Evolutionary conservation across 768 basidiomycete genomes (phyloP), one percentile per base, ranked within the genome.

Genomic region (Tylopilus rubrobrunneus): DNA sequence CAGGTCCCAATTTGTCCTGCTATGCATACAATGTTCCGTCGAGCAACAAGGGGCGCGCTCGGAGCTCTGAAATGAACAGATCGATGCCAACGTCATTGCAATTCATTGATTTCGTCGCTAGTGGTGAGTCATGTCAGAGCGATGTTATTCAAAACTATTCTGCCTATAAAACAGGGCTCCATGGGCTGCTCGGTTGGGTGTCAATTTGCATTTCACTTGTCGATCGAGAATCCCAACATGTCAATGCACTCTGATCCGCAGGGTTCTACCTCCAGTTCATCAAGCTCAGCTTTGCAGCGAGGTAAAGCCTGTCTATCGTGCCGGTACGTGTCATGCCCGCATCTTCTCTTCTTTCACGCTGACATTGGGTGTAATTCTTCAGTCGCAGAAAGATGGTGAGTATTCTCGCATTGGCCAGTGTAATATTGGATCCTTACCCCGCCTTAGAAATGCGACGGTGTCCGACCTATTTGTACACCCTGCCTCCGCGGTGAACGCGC

Each of bases 401-500:
- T 48, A 14, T 3, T 10, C 3, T 10, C 29, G 3, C 15, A 3
- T 7, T 21, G 17, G 7, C 5, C 23, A 2, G 15, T 29, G 1
- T 23, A 1, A 14, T 6, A 25, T 17, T 4, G 23, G 33, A 29
- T 29, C 29, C 27, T 39, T 34, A n/a, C 28, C 19, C 14, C 23
- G 7, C 29, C 21, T 9, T 52, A 85, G 86, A 82, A 81, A 74
- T 89, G 87, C 58, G 86, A 89, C 60, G 84, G 85, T 17, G 66
- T 64, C 4, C 80, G 81, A 52, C 86, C 86, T 2, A 71, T 78
- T 10, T 89, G 87, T 64, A 80, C 80, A 1, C 85, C 83, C 40
- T 89, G 87, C 70, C 66, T 71, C 23, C 71, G 75, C 8, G 78
- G 81, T 25, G 80, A 83, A 36, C 80, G 84, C 53, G 76, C 76